Conservation (phyloP, 2,329 filamentous ascomycete species). For the Trichoderma koningiopsis region DNA sequence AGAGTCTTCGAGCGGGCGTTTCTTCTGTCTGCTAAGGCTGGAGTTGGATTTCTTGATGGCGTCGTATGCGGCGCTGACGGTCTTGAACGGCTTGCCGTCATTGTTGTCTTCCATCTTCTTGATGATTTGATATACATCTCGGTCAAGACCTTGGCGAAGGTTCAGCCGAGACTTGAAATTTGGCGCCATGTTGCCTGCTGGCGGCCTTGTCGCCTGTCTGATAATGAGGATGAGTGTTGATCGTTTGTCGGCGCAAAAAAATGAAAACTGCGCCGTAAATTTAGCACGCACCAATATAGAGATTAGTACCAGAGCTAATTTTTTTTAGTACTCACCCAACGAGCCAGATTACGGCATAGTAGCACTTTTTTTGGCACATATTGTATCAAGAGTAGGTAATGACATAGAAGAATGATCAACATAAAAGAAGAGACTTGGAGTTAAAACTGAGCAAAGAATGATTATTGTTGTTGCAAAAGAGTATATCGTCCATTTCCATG, state of each 20-base stretch:
- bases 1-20: conserved; percentile 78
- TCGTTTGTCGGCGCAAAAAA: not conserved
- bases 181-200: conserved; percentile 24
- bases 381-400: not conserved
- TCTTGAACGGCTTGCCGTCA: conserved; percentile 50
- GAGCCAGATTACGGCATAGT: not conserved
- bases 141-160: conserved; percentile 53
- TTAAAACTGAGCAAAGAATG: not conserved
- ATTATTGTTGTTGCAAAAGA: not conserved
- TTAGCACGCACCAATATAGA: not conserved
- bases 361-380: not conserved
- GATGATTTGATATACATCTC: conserved; percentile 77
- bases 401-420: not conserved
- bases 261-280: not conserved
- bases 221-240: not conserved
- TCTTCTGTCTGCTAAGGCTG: conserved; percentile 78
- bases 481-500: not conserved
- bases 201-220: conserved; percentile 5
- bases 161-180: conserved; percentile 27
- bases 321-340: too few species aligned
- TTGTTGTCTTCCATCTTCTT: conserved; percentile 73
- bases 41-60: conserved; percentile 85
- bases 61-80: conserved; percentile 69
- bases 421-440: not conserved
- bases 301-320: not conserved